A percentile compares a stretch with the other conserved stretches of the same genome.
Evolutionary conservation across 2,329 filamentous ascomycete species (phyloP).

Genomic region (Colletotrichum sp.): DNA sequence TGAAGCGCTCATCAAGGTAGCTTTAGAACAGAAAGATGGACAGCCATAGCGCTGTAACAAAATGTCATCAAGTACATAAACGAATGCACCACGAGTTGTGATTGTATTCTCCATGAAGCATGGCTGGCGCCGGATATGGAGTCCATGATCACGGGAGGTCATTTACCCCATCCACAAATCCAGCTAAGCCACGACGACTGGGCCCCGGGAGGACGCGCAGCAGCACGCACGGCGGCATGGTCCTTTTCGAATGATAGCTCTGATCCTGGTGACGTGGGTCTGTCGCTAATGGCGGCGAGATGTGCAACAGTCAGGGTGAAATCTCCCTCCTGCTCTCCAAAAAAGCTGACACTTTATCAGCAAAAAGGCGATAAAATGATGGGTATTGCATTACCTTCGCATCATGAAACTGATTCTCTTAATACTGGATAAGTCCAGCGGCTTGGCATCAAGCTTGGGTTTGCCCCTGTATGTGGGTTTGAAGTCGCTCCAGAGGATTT

Average conservation of each 20-base stretch:
- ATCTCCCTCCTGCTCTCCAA: constrained; percentile 73
- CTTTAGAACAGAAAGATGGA: background rate
- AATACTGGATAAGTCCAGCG: constrained; percentile 63
- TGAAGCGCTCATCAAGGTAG: constrained; percentile 27
- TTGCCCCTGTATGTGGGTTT: constrained; percentile 76
- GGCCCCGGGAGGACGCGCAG: background rate
- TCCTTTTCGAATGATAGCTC: background rate
- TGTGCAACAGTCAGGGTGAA: constrained; percentile 60
- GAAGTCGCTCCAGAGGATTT: constrained; percentile 68
- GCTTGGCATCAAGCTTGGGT: constrained; percentile 62
- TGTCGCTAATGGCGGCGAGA: constrained; percentile 13
- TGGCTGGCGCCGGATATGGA: background rate
- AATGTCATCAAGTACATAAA: background rate
- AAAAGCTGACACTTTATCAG: constrained; percentile 63
- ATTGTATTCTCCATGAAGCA: background rate
- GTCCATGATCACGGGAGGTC: background rate
- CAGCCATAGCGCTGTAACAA: background rate
- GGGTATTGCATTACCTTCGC: constrained; percentile 65
- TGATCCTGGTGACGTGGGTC: background rate
- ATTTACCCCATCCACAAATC: constrained; percentile 12
- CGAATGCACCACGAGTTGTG: background rate
- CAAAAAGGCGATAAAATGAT: background rate
- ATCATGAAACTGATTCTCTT: constrained; percentile 80
- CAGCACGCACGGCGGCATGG: background rate
- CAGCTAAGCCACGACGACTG: constrained; percentile 4